Conservation (phyloP, 495 filamentous ascomycete genomes). For the Tuber aestivum region DNA sequence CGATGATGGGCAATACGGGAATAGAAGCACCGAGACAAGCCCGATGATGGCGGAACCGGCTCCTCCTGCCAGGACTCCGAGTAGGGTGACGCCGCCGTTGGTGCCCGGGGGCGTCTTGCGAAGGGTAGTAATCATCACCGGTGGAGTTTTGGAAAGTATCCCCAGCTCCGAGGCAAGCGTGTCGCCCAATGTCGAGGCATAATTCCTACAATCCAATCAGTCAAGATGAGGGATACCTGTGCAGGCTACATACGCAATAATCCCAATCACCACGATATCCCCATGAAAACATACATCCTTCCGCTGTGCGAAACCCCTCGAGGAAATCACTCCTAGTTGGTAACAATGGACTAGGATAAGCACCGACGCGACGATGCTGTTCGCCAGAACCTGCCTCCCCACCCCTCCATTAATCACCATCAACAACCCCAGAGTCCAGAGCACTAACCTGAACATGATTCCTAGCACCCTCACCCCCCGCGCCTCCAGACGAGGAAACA, state of each 20-base stretch:
- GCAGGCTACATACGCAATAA: neutral
- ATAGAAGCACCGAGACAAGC: slow-evolving; percentile 55
- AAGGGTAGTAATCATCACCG: slow-evolving; percentile 76
- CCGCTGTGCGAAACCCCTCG: slow-evolving; percentile 24
- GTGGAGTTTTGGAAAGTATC: slow-evolving; percentile 69
- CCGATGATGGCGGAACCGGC: slow-evolving; percentile 69
- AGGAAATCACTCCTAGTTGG: slow-evolving; percentile 51
- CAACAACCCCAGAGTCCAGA: neutral
- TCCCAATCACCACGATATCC: neutral
- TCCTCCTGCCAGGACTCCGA: slow-evolving; percentile 66
- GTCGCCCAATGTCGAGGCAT: slow-evolving; percentile 84
- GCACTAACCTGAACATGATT: slow-evolving; percentile 64
- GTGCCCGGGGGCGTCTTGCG: slow-evolving; percentile 78
- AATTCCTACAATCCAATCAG: slow-evolving; percentile 63
- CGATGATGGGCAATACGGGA: slow-evolving; percentile 59
- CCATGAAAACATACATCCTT: slow-evolving; percentile 5
- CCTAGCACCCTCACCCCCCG: slow-evolving; percentile 72
- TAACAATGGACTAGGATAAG: slow-evolving; percentile 66
- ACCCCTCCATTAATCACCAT: neutral
- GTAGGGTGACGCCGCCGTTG: slow-evolving; percentile 78
- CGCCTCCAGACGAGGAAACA: slow-evolving; percentile 61
- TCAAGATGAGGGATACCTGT: slow-evolving; percentile 46
- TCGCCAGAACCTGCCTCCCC: slow-evolving; percentile 61
- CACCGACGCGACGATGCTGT: slow-evolving; percentile 70
- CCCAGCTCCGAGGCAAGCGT: slow-evolving; percentile 95